Percentiles rank a stretch among this genome's conserved stretches.
These are phyloP conservation scores for Rosa persica DNA, from an alignment of 306 rosid species.

Conservation along the genomic window DNA sequence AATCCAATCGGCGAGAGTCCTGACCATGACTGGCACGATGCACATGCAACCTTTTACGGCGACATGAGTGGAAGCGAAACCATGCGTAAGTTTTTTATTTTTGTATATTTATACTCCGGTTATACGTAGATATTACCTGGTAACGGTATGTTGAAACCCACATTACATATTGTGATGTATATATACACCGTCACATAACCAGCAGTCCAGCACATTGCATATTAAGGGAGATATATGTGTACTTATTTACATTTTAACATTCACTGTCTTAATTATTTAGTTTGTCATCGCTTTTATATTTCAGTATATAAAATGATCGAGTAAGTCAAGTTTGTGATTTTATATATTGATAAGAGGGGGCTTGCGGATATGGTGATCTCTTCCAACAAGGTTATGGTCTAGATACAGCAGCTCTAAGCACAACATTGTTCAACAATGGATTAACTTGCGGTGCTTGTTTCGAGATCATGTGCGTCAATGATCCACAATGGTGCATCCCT, in stretches of 20 bases:
- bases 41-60: conserved; percentile 66
- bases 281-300: no score
- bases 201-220: no score
- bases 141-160: not conserved
- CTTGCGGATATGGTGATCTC: conserved; percentile 72
- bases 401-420: conserved; percentile 66
- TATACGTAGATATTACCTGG: no score
- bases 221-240: no score
- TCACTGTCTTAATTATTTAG: no score
- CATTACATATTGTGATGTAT: no score
- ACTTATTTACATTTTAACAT: no score
- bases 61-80: conserved; percentile 50
- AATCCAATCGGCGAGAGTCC: not conserved
- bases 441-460: conserved; percentile 68
- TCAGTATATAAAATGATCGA: not conserved
- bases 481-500: conserved; percentile 56
- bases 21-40: conserved; percentile 36
- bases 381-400: conserved; percentile 53
- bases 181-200: not conserved
- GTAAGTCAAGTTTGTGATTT: not conserved
- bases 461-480: conserved; percentile 52
- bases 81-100: conserved; percentile 40
- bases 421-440: conserved; percentile 58
- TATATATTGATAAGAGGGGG: conserved; percentile 46
- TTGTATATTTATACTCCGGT: not conserved